phyloP scores from a whole-genome alignment of 108 stramenopile genomes.

The Epipyxis sp. region DNA sequence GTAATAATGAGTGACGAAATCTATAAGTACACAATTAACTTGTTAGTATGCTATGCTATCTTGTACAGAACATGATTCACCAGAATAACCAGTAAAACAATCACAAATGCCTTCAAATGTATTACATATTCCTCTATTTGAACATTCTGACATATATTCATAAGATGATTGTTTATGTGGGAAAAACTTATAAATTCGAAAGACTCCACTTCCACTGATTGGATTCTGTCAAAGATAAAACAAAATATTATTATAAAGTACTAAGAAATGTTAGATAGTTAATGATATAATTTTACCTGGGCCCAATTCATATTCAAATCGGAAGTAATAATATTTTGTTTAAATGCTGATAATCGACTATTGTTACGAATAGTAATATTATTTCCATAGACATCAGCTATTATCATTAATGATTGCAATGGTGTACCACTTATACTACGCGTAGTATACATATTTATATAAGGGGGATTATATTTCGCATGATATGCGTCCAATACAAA shows the following conservation, averaged over 20 bases:
- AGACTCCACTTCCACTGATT: background rate
- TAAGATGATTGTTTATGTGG: background rate
- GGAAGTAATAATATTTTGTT: background rate
- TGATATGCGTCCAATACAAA: background rate
- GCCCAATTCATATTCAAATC: conserved; percentile 12
- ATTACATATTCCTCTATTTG: conserved; percentile 30
- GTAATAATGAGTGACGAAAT: too few species aligned
- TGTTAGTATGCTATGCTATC: background rate
- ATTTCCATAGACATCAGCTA: background rate
- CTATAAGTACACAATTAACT: too few species aligned
- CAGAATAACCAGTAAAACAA: conserved; percentile 28
- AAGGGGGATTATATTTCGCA: background rate
- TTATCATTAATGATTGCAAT: background rate
- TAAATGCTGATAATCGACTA: too few species aligned
- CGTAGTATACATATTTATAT: background rate
- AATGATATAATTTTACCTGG: too few species aligned
- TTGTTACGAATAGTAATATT: background rate
- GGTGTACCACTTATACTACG: background rate
- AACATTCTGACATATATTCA: conserved; percentile 1
- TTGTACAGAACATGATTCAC: conserved; percentile 10
- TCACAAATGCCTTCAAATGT: conserved; percentile 28
- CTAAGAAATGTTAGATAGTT: too few species aligned
- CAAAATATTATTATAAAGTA: too few species aligned
- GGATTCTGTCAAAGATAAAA: too few species aligned
- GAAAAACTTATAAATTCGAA: background rate